Conservation (phyloP, 805 yeast genomes). For the Starmera dryadoides region DNA sequence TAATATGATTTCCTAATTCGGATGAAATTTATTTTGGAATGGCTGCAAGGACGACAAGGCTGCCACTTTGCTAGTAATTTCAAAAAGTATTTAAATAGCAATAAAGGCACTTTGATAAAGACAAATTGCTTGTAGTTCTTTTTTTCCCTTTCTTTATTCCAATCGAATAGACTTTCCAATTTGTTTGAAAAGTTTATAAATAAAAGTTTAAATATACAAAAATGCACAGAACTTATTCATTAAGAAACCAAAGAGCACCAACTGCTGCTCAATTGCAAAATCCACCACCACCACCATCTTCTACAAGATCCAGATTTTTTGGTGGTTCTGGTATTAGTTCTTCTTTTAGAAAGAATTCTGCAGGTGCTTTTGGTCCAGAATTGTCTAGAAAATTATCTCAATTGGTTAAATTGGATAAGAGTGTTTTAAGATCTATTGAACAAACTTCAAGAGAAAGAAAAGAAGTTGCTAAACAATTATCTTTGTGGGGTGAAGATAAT, state of each 20-base stretch:
- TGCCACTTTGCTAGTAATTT: no score
- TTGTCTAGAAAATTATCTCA: constrained; percentile 86
- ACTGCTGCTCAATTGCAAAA: constrained; percentile 74
- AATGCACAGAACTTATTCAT: constrained; percentile 82
- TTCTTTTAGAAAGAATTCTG: constrained; percentile 71
- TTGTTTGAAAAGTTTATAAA: no score
- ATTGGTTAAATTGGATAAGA: constrained; percentile 93
- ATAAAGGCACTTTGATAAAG: neutral
- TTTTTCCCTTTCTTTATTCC: no score
- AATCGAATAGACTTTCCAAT: neutral
- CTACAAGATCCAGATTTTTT: constrained; percentile 67
- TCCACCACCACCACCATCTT: constrained; percentile 76
- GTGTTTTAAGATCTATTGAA: constrained; percentile 90
- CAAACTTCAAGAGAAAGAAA: constrained; percentile 89
- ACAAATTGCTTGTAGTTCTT: neutral
- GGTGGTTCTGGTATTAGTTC: constrained; percentile 68
- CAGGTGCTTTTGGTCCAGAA: constrained; percentile 93
- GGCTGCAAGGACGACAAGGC: neutral
- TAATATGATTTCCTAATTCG: neutral
- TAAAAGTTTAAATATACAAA: no score
- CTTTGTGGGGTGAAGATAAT: constrained; percentile 96
- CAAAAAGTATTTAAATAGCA: neutral
- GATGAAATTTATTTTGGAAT: no score
- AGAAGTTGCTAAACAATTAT: constrained; percentile 94
- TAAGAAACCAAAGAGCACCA: constrained; percentile 74